phyloP scores from a whole-genome alignment of 352 stramenopile species.

The Pythium pyrilobum region DNA sequence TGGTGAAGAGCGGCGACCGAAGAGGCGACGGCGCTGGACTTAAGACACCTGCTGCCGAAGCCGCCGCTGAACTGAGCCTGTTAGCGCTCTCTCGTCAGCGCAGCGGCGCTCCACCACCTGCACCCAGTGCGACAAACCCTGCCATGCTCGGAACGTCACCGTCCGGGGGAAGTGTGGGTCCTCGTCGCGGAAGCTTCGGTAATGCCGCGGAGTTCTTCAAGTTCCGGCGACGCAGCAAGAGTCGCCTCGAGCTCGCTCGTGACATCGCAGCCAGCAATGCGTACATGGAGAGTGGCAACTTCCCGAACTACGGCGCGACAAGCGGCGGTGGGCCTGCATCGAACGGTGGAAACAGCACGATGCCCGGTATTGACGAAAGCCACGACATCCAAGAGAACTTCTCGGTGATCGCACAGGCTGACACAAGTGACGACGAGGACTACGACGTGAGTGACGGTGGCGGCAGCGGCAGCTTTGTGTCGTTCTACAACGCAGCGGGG shows the following conservation, averaged over 20 bases:
- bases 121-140: slow-evolving; percentile 11
- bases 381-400: slow-evolving; percentile 43
- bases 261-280: slow-evolving; percentile 46
- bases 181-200: slow-evolving; percentile 68
- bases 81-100: slow-evolving; percentile 42
- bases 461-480: slow-evolving; percentile 47
- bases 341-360: slow-evolving; percentile 12
- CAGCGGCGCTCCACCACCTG: slow-evolving; percentile 22
- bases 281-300: slow-evolving; percentile 36
- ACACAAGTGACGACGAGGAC: slow-evolving; percentile 64
- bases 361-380: slow-evolving; percentile 75
- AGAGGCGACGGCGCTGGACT: slow-evolving; percentile 25
- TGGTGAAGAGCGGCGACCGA: slow-evolving; percentile 17
- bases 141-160: slow-evolving; percentile 27
- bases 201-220: slow-evolving; percentile 86
- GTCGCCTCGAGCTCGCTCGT: slow-evolving; percentile 66
- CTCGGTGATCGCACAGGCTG: slow-evolving; percentile 27
- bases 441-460: slow-evolving; percentile 53
- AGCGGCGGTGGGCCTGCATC: slow-evolving; percentile 11
- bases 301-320: slow-evolving; percentile 49
- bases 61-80: slow-evolving; percentile 57
- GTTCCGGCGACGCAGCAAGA: slow-evolving; percentile 83
- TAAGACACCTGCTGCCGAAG: slow-evolving; percentile 57
- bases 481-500: slow-evolving; percentile 65
- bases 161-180: slow-evolving; percentile 16